Conservation (phyloP, 2,329 filamentous ascomycete genomes). For the Macroventuria anomochaeta region DNA sequence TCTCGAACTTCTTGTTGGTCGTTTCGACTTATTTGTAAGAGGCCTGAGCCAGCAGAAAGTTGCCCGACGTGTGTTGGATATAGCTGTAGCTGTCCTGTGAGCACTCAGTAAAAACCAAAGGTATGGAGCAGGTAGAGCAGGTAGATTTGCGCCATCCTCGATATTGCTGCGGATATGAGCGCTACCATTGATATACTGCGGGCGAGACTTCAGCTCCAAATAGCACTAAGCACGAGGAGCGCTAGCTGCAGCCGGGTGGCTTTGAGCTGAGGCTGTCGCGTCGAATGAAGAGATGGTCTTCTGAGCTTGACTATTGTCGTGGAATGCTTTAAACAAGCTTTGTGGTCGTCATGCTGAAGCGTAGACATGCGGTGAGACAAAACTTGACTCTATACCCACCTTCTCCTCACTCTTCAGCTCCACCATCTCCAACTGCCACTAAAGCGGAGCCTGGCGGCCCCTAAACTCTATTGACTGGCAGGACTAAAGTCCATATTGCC, state of each 20-base stretch:
- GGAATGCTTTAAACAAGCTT: not conserved
- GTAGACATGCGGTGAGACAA: not conserved
- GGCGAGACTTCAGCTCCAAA: constrained; percentile 14
- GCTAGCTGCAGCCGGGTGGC: constrained; percentile 19
- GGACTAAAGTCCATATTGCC: not conserved
- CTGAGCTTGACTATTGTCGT: not conserved
- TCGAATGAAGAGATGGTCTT: not conserved
- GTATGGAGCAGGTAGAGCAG: not conserved
- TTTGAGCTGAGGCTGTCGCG: constrained; percentile 9
- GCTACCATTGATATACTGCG: constrained; percentile 5
- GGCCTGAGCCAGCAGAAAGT: not conserved
- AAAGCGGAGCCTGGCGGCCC: no score
- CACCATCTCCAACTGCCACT: not conserved
- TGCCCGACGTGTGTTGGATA: not conserved
- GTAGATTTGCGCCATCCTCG: constrained; percentile 6
- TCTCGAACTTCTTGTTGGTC: not conserved
- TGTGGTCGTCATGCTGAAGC: not conserved
- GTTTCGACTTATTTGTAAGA: not conserved
- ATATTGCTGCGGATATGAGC: constrained; percentile 1
- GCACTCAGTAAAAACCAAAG: not conserved
- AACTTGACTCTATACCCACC: not conserved
- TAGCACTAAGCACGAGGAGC: constrained; percentile 14
- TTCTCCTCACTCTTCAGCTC: not conserved
- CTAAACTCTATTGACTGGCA: not conserved
- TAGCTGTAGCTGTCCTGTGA: not conserved